Conservation (phyloP, 177 flowering plant species). For the Telopea speciosissima region DNA sequence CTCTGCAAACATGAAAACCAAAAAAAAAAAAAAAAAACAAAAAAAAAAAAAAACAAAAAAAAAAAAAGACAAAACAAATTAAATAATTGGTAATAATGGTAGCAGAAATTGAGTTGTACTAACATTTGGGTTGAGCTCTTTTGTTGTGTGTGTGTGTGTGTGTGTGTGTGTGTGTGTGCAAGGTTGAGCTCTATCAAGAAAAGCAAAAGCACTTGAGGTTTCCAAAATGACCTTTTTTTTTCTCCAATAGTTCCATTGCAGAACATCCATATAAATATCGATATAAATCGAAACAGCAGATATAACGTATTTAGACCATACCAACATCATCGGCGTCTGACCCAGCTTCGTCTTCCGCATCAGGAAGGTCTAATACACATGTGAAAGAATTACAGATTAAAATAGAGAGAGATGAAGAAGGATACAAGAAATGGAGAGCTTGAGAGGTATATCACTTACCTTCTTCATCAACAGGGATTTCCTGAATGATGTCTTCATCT, state of each 20-base stretch:
- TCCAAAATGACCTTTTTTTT: not conserved
- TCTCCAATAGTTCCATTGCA: not conserved
- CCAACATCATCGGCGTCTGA: constrained; percentile 27
- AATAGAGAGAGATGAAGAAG: constrained; percentile 1
- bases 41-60: no score
- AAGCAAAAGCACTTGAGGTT: not conserved
- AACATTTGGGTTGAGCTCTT: no score
- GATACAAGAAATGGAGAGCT: not conserved
- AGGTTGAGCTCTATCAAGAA: not conserved
- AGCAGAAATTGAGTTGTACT: not conserved
- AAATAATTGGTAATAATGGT: not conserved
- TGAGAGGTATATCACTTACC: constrained; percentile 19
- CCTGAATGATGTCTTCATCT: constrained; percentile 48
- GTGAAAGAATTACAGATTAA: not conserved
- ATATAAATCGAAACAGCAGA: not conserved
- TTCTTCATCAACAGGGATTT: constrained; percentile 50
- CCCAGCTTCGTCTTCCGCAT: constrained; percentile 35
- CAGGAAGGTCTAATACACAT: constrained; percentile 46
- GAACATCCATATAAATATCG: not conserved
- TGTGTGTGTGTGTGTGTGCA: no score
- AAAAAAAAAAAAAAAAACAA: no score
- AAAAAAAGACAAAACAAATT: no score
- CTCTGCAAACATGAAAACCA: constrained; percentile 25
- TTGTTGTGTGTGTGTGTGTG: no score
- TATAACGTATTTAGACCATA: constrained; percentile 6